phyloP scores from a whole-genome alignment of 768 basidiomycete species.

The Candolleomyces aberdarensis region DNA sequence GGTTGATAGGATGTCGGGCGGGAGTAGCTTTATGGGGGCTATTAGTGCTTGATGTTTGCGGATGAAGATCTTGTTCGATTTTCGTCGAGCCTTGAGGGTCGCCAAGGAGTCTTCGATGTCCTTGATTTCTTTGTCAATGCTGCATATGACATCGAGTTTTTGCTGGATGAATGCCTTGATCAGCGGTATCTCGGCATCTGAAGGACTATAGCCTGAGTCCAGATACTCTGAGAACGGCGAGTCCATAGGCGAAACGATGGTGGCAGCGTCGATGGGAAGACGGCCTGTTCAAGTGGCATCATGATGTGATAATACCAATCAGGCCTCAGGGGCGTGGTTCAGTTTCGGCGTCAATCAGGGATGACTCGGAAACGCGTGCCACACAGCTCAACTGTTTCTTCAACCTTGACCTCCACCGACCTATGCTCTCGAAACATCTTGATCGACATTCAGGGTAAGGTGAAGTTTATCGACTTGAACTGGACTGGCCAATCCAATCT shows the following conservation, averaged over 20 bases:
- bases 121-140: neutral
- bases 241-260: too few species aligned
- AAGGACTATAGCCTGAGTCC: neutral
- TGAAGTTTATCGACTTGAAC: slow-evolving; percentile 36
- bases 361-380: too few species aligned
- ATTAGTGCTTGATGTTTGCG: neutral
- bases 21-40: neutral
- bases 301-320: too few species aligned
- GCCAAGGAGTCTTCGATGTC: neutral
- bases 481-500: slow-evolving; percentile 26
- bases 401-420: slow-evolving; percentile 13
- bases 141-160: neutral
- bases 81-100: neutral
- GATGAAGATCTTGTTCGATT: neutral
- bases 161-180: neutral
- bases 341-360: too few species aligned
- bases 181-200: neutral
- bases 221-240: too few species aligned
- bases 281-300: too few species aligned
- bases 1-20: neutral
- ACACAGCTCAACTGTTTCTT: too few species aligned
- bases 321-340: too few species aligned
- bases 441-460: slow-evolving; percentile 12
- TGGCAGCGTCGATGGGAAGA: too few species aligned
- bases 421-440: slow-evolving; percentile 32